Evolutionary conservation across 1,284 basidiomycete species (phyloP), one percentile per base, ranked within the genome.

Genomic region (Uromyces viciae-fabae): DNA sequence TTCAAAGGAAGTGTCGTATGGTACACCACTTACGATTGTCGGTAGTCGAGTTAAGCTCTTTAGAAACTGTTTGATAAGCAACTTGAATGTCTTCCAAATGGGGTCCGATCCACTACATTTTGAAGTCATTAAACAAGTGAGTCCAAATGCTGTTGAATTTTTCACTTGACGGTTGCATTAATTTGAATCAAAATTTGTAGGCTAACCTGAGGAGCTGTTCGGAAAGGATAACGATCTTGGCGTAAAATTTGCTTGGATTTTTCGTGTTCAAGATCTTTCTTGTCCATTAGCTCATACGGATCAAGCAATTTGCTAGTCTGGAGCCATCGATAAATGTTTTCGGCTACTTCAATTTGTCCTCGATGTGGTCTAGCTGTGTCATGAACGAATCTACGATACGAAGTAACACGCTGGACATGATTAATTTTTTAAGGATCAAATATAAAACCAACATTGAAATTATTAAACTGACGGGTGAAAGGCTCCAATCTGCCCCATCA

Each of bases 21-120:
- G 82, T 58, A 69, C 82, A 83, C 43, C 74, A 89, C 92, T 84
- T 85, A 92, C 77, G 69, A 66, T 81, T 74, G n/a, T 74, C 78
- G n/a, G 78, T 81, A 22, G 93, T 96, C 73, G 91, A 93, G 87
- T 93, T 95, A 87, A 91, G 92, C 88, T 95, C 94, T 75, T 89
- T 89, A 5, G 90, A 90, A 28, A 95, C 87, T 2, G 90, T 88
- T 5, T 88, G 86, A 64, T 90, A 88, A 0, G 93, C 90, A 33
- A 88, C 87, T 19, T 93, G 87, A 73, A 95, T 89, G 83, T 94
- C 93, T 86, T 94, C 93, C 64, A 94, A 88, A 84, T 93, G 92
- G 3, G 94, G 94, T 5, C 94, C 94, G 71, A 95, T 87, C 88
- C 93, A 95, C 82, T 84, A 31, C 58, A n/a, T n/a, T 60, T 60